Evolutionary conservation across 2,329 filamentous ascomycete species (phyloP).

Genomic region (Chaetomium sp.): DNA sequence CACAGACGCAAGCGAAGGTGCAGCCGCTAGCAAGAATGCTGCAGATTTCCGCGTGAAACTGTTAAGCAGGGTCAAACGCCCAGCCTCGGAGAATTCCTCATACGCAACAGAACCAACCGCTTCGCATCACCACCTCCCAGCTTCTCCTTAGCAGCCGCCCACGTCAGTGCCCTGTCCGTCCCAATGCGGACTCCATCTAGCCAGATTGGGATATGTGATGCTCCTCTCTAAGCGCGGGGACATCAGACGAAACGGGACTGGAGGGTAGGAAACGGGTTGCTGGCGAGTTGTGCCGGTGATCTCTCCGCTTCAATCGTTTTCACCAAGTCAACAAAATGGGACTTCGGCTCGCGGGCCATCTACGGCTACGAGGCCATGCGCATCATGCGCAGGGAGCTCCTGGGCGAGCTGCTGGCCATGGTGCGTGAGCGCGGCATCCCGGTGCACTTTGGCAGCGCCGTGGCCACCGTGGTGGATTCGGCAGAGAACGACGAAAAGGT

Average conservation of each 20-base stretch:
- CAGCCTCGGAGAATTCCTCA: slow-evolving; percentile 32
- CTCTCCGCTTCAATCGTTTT: neutral
- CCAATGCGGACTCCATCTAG: neutral
- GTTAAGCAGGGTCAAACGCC: slow-evolving; percentile 10
- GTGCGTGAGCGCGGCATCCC: too few relatives aligned
- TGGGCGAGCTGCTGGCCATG: too few relatives aligned
- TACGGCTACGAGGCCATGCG: too few relatives aligned
- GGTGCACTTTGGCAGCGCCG: too few relatives aligned
- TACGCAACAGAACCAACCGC: slow-evolving; percentile 18
- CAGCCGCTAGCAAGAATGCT: neutral
- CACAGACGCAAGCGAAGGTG: slow-evolving; percentile 12
- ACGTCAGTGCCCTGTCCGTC: neutral
- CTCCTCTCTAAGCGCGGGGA: neutral
- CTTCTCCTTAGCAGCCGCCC: slow-evolving; percentile 9
- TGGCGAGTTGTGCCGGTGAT: neutral
- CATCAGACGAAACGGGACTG: slow-evolving; percentile 19
- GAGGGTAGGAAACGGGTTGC: slow-evolving; percentile 11
- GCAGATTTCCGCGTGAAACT: neutral
- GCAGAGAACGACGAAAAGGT: too few relatives aligned
- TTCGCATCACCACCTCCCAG: neutral
- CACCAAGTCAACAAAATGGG: neutral
- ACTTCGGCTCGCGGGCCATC: too few relatives aligned
- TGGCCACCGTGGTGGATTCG: too few relatives aligned
- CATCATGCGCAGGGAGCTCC: too few relatives aligned
- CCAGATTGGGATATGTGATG: neutral